phyloP scores from a whole-genome alignment of 2,329 filamentous ascomycete genomes.

The Grosmannia huntii region DNA sequence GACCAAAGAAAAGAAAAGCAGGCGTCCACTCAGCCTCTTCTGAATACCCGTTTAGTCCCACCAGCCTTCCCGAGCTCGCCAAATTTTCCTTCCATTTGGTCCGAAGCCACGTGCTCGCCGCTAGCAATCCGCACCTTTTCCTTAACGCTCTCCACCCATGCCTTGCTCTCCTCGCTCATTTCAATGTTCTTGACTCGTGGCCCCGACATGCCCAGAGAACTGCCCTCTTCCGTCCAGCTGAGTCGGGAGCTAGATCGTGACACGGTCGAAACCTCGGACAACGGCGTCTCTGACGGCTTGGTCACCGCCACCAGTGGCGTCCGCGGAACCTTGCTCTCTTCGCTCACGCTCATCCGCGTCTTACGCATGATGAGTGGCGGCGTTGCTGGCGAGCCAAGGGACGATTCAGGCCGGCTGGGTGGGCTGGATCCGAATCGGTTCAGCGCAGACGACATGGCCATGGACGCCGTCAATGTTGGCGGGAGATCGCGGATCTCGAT shows the following conservation, averaged over 20 bases:
- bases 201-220: conserved; percentile 55
- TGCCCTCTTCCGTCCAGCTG: conserved; percentile 43
- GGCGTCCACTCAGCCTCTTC: conserved; percentile 16
- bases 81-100: conserved; percentile 32
- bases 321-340: conserved; percentile 12
- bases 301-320: conserved; percentile 4
- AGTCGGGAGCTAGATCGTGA: conserved; percentile 41
- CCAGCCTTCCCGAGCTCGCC: conserved; percentile 61
- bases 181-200: conserved; percentile 51
- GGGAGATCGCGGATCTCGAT: conserved; percentile 46
- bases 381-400: conserved; percentile 25
- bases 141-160: conserved; percentile 76
- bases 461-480: conserved; percentile 10
- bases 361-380: conserved; percentile 43
- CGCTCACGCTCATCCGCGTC: conserved; percentile 33
- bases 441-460: neutral
- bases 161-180: conserved; percentile 59
- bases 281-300: conserved; percentile 26
- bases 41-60: conserved; percentile 59
- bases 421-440: conserved; percentile 20
- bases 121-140: conserved; percentile 64
- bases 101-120: conserved; percentile 33
- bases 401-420: conserved; percentile 22
- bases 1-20: neutral
- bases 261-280: conserved; percentile 29